Conservation (phyloP, 139 green algal genomes). For the Gonium pectorale region DNA sequence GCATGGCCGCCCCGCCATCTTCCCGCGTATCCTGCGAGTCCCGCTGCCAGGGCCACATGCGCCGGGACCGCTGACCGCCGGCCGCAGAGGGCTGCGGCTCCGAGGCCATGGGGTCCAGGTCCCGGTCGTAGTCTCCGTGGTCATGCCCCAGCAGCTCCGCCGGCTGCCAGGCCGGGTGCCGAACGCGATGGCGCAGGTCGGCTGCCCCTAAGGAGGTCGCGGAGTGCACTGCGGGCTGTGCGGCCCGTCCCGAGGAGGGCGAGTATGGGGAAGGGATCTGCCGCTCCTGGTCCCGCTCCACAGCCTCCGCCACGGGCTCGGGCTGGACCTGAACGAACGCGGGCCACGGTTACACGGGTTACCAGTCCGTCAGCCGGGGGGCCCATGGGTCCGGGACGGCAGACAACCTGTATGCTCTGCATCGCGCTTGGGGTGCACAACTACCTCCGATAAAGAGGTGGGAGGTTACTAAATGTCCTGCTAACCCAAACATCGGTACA, state of each 20-base stretch:
- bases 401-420: too few relatives aligned
- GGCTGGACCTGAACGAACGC: conserved; percentile 17
- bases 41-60: conserved; percentile 7
- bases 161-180: conserved; percentile 17
- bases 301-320: conserved; percentile 6
- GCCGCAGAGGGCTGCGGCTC: background rate
- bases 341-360: too few relatives aligned
- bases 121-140: conserved; percentile 1
- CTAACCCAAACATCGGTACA: too few relatives aligned
- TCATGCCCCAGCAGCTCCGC: conserved; percentile 22
- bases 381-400: too few relatives aligned
- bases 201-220: background rate
- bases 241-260: too few relatives aligned
- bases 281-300: too few relatives aligned
- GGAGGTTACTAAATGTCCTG: too few relatives aligned
- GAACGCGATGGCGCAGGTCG: background rate
- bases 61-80: background rate
- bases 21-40: background rate
- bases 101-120: background rate
- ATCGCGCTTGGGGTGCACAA: too few relatives aligned
- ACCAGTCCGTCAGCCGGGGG: too few relatives aligned
- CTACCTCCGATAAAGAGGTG: too few relatives aligned
- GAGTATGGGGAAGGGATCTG: too few relatives aligned
- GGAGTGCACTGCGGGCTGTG: too few relatives aligned
- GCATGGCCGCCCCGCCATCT: background rate